Base-by-base conservation (phyloP, 805 yeast genomes). In the Ogataea dorogensis region DNA sequence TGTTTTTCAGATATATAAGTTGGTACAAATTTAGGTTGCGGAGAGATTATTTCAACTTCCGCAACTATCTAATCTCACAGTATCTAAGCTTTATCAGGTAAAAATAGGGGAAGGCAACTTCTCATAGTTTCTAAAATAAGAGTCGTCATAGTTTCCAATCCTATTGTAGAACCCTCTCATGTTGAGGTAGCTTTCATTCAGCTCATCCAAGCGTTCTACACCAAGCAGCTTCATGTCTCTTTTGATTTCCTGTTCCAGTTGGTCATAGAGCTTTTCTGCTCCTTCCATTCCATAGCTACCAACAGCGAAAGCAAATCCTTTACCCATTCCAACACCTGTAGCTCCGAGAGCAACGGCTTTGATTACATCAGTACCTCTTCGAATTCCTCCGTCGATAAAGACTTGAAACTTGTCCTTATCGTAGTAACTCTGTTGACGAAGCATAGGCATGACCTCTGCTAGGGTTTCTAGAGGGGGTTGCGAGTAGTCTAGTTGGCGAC, bases 161-260 rank as follows among this genome's bases (percentile, higher is more conserved):
- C 36, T 23, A 24, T 31, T 31, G 28, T 31, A 31, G 17, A 31
- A 31, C n/a, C 36, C 34, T 20, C 7, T 19, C 32, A 16, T 33
- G 16, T 38, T 37, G 21, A 40, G 29, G 18, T 36, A 36, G 11
- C 16, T 19, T 17, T 36, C 40, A 24, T 36, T 20, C 16, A 40
- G 27, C 14, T 34, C 33, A 2, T 17, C 18, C 6, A 33, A 17
- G 7, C 24, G 13, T 18, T 27, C 27, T 20, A 40, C 34, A 16
- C 91, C 93, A 20, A 84, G 54, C 27, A 84, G 61, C 40, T 85
- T 68, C 88, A 84, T 79, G 48, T 75, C 72, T 76, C 79, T 70
- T 40, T 66, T 71, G 15, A 83, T 44, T 52, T 83, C 91, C 36
- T 75, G 80, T 43, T 71, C 71, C 38, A 84, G 60, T 36, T 81